phyloP scores from a whole-genome alignment of 805 yeast species.

The Ogataea zsoltii region DNA sequence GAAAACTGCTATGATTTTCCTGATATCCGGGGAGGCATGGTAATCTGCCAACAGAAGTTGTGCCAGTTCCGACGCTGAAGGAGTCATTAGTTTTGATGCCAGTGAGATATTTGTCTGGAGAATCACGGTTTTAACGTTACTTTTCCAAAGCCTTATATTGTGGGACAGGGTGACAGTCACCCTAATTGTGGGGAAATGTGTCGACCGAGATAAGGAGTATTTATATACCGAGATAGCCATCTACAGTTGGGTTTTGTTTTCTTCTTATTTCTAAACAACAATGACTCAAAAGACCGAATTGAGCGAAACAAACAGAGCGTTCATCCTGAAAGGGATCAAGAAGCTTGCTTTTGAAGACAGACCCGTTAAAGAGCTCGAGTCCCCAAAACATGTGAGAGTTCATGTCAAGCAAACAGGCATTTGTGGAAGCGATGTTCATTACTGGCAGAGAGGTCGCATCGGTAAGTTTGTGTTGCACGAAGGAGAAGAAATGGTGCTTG shows the following conservation, averaged over 20 bases:
- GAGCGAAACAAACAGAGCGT: constrained; percentile 39
- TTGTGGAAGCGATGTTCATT: constrained; percentile 87
- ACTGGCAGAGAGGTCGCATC: constrained; percentile 50
- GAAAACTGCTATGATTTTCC: constrained; percentile 12
- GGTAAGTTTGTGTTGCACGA: constrained; percentile 18
- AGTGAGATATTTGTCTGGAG: too few species aligned
- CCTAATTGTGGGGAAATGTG: background rate
- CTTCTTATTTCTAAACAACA: background rate
- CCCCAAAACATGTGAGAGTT: constrained; percentile 68
- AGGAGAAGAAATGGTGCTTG: constrained; percentile 61
- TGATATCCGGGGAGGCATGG: background rate
- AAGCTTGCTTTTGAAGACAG: constrained; percentile 65
- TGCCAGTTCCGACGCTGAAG: background rate
- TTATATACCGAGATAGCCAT: background rate
- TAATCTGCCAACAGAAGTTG: background rate
- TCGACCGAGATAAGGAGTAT: background rate
- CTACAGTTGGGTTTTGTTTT: background rate
- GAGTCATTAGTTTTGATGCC: background rate
- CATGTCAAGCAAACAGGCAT: constrained; percentile 82
- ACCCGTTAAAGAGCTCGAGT: constrained; percentile 59
- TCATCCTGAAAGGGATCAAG: constrained; percentile 65
- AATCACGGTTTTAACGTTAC: too few species aligned
- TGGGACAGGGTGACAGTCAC: constrained; percentile 3
- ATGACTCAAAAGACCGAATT: background rate
- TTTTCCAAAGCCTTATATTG: too few species aligned